Evolutionary conservation across 2,329 filamentous ascomycete species (phyloP).

Genomic region (Aspergillus nomiae): DNA sequence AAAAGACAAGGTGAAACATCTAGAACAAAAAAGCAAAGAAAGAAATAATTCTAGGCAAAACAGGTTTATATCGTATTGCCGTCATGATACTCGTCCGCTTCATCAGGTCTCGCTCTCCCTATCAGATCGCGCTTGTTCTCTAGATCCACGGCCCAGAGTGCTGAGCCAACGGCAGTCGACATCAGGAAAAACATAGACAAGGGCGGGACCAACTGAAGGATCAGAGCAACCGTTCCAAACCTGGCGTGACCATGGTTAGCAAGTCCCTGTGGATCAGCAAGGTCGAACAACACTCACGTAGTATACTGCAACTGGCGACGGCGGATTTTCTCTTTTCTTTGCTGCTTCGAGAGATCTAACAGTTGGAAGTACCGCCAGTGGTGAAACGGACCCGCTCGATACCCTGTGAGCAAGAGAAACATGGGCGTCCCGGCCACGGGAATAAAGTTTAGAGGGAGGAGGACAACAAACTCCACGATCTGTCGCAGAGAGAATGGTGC

Average conservation of each 20-base stretch:
- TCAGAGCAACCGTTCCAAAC: slow-evolving; percentile 82
- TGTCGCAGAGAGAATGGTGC: slow-evolving; percentile 90
- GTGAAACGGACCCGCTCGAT: slow-evolving; percentile 81
- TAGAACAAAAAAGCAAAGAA: not conserved
- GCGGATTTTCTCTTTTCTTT: slow-evolving; percentile 70
- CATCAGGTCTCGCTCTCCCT: slow-evolving; percentile 22
- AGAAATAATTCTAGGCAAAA: slow-evolving; percentile 4
- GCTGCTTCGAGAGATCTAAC: slow-evolving; percentile 70
- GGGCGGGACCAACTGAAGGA: slow-evolving; percentile 83
- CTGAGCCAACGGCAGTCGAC: slow-evolving; percentile 81
- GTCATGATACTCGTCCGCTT: slow-evolving; percentile 36
- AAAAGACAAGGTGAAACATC: not conserved
- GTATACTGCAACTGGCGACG: slow-evolving; percentile 78
- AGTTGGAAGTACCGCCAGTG: slow-evolving; percentile 91
- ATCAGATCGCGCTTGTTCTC: slow-evolving; percentile 58
- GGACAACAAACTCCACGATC: slow-evolving; percentile 78
- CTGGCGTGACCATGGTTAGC: slow-evolving; percentile 33
- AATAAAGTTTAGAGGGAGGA: slow-evolving; percentile 82
- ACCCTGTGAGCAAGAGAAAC: slow-evolving; percentile 86
- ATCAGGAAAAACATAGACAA: slow-evolving; percentile 93
- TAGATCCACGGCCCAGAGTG: slow-evolving; percentile 79
- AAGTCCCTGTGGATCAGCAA: not conserved
- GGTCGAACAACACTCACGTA: slow-evolving; percentile 56
- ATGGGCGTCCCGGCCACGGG: slow-evolving; percentile 80
- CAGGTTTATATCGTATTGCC: slow-evolving; percentile 20